Conservation (phyloP, 2,329 filamentous ascomycete species). For the Penicillium sp. region DNA sequence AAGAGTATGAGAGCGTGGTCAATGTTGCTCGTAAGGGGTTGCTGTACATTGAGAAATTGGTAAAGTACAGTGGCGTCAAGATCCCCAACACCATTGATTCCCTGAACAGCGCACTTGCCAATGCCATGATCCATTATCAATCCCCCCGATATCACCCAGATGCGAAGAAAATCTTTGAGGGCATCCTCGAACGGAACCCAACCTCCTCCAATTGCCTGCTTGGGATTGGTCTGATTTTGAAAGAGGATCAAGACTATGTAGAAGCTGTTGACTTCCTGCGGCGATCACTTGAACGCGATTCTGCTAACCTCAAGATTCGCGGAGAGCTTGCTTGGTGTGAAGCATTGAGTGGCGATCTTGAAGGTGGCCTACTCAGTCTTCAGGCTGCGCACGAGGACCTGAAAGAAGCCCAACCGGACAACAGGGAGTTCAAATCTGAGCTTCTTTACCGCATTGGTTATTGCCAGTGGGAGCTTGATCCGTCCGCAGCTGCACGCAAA, state of each 20-base stretch:
- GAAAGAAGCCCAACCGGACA: conserved; percentile 59
- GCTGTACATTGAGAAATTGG: conserved; percentile 59
- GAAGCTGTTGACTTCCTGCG: conserved; percentile 78
- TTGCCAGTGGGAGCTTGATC: conserved; percentile 81
- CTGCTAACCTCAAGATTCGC: conserved; percentile 72
- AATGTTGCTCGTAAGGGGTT: conserved; percentile 77
- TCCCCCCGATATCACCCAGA: conserved; percentile 86
- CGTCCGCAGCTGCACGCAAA: conserved; percentile 72
- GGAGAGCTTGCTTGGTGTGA: conserved; percentile 92
- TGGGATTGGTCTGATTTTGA: conserved; percentile 85
- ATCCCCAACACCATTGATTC: conserved; percentile 72
- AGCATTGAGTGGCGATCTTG: conserved; percentile 75
- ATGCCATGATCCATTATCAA: conserved; percentile 86
- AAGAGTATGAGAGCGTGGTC: conserved; percentile 79
- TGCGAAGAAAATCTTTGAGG: conserved; percentile 81
- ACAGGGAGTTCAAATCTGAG: conserved; percentile 74
- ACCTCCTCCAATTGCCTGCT: conserved; percentile 79
- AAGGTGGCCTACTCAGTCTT: conserved; percentile 66
- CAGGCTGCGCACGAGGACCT: conserved; percentile 68
- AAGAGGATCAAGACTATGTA: conserved; percentile 86
- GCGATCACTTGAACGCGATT: conserved; percentile 71
- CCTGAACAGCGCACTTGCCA: conserved; percentile 74
- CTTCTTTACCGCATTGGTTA: conserved; percentile 83
- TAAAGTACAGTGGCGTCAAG: conserved; percentile 64
- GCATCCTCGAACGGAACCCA: conserved; percentile 72